Conservation (phyloP, 345 rosid species). For the Heritiera fomes region DNA sequence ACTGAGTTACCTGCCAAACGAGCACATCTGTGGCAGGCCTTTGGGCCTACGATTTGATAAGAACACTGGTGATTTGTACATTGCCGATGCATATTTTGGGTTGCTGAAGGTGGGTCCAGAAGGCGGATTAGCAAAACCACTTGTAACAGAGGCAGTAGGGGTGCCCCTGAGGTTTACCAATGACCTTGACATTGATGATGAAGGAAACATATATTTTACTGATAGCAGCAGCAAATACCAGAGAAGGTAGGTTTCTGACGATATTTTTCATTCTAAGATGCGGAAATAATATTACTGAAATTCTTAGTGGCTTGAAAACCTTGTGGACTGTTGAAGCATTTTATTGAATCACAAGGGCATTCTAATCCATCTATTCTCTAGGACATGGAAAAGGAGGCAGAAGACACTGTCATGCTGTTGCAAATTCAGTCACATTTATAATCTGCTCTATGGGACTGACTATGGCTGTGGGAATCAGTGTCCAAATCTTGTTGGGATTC, state of each 20-base stretch:
- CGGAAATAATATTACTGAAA: not conserved
- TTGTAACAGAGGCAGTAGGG: slow-evolving; percentile 78
- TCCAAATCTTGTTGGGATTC: not conserved
- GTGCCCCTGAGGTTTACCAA: slow-evolving; percentile 75
- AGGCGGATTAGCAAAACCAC: slow-evolving; percentile 79
- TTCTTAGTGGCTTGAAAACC: not conserved
- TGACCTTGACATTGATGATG: slow-evolving; percentile 86
- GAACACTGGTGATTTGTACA: slow-evolving; percentile 78
- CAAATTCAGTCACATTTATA: not conserved
- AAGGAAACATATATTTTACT: slow-evolving; percentile 85
- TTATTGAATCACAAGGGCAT: too few species aligned
- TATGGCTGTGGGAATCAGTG: not conserved
- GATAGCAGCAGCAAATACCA: slow-evolving; percentile 82
- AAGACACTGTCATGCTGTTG: not conserved
- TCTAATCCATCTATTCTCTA: not conserved
- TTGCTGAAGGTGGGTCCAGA: slow-evolving; percentile 89
- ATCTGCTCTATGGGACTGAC: not conserved
- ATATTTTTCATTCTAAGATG: not conserved
- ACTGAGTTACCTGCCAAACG: slow-evolving; percentile 61
- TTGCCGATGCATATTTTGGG: slow-evolving; percentile 93
- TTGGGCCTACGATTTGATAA: slow-evolving; percentile 85
- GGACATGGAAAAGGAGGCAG: not conserved
- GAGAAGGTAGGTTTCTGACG: slow-evolving; percentile 54
- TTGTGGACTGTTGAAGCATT: not conserved
- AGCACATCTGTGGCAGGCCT: slow-evolving; percentile 95